Percentiles rank a stretch among this genome's conserved stretches.
Conservation (phyloP, 805 yeast species). For the Grigorovia humatica region DNA sequence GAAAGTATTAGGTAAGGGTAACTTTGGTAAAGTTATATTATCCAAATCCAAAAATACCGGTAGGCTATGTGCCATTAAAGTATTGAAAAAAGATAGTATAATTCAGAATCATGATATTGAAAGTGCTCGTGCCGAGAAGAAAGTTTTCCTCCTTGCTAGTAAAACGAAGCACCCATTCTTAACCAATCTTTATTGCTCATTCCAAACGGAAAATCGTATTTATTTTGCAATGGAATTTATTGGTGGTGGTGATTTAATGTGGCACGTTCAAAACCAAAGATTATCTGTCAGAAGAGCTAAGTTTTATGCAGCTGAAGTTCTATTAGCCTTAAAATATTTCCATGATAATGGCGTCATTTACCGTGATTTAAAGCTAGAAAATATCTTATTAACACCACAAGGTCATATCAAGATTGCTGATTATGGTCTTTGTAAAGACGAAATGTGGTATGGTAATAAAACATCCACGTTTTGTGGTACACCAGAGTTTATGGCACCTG, state of each 20-base stretch:
- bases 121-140: constrained; percentile 86
- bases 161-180: constrained; percentile 87
- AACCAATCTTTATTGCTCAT: constrained; percentile 83
- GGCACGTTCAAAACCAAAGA: constrained; percentile 93
- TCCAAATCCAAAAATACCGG: constrained; percentile 84
- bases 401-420: constrained; percentile 97
- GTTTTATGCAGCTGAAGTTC: constrained; percentile 94
- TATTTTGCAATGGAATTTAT: constrained; percentile 98
- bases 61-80: constrained; percentile 88
- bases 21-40: constrained; percentile 95
- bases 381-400: constrained; percentile 74
- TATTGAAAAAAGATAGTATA: constrained; percentile 89
- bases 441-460: constrained; percentile 73
- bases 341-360: constrained; percentile 94
- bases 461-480: constrained; percentile 98
- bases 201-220: constrained; percentile 94
- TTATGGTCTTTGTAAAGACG: constrained; percentile 94
- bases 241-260: constrained; percentile 97
- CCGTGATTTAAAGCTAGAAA: constrained; percentile 92
- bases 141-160: constrained; percentile 77
- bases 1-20: constrained; percentile 96
- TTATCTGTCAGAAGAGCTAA: constrained; percentile 88
- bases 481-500: constrained; percentile 99
- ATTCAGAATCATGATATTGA: constrained; percentile 94
- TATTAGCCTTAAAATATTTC: constrained; percentile 81